Evolutionary conservation across 1,139 yeast species (phyloP), one percentile per base, ranked within the genome.

Genomic region (Diutina mesorugosa): DNA sequence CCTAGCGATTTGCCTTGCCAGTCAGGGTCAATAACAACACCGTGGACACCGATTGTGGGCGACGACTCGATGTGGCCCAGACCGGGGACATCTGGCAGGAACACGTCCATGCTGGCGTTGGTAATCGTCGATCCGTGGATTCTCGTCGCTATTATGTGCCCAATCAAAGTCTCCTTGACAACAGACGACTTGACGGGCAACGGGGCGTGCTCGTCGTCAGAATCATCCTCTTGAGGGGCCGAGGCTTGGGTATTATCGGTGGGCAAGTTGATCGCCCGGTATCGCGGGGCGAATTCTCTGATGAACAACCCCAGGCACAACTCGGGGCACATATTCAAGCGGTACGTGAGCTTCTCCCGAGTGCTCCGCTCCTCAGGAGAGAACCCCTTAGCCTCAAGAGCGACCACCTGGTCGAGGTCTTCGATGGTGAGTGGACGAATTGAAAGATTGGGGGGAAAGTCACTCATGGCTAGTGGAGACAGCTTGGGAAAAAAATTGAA

Each of bases 1-100:
- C 96, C 98, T 60, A 93, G 76, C 65, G 87, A 87, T 70, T 83
- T 81, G 58, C 90, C 88, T 67, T 86, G 90, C 80, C 84, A 89
- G 51, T 83, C 83, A 32, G 93, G 89, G 62, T 83, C 84, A 47
- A 93, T 81, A 5, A 84, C 91, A 55, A 93, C 75, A 2, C 95
- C 84, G 67, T 93, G 98, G 56, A 93, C 77, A 3, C 93, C 97
- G 59, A 93, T 83, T 45, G 78, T 76, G 57, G 83, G 73, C 46
- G 96, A 90, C 29, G 79, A 74, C 66, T 91, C 97, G 60, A 78
- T 74, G 68, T 93, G 97, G 2, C 95, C 95, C n/a, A 80, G 71
- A 14, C 70, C 66, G 1, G 65, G 66, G 29, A 63, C 69, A 14
- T 60, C 62, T 4, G 61, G 58, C 10, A 73, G 67, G 3, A 91